phyloP scores from a whole-genome alignment of 139 green algal genomes.

The Chlorella vulgaris region DNA sequence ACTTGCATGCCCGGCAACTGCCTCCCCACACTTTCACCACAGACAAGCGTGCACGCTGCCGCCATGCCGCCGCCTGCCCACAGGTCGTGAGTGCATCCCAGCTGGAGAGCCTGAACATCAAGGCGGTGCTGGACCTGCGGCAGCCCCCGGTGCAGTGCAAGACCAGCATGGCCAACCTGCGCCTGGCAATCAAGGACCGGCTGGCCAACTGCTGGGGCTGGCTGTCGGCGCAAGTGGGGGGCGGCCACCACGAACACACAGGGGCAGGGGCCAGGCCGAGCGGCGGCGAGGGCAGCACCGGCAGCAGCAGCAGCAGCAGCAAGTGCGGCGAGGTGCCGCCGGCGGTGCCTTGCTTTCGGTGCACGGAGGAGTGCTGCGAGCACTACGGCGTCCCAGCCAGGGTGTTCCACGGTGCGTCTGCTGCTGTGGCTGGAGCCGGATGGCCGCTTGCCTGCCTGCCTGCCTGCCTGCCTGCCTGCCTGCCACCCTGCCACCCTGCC shows the following conservation, averaged over 20 bases:
- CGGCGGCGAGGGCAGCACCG: too few relatives aligned
- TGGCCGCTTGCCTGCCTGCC: not conserved
- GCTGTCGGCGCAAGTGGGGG: too few relatives aligned
- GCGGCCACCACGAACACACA: too few relatives aligned
- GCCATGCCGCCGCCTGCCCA: too few relatives aligned
- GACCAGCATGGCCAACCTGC: not conserved
- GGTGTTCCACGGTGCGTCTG: slow-evolving; percentile 44
- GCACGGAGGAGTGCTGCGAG: slow-evolving; percentile 8
- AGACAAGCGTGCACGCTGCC: too few relatives aligned
- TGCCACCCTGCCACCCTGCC: too few relatives aligned
- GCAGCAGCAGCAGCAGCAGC: too few relatives aligned
- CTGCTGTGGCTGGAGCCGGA: not conserved
- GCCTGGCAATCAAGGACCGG: not conserved
- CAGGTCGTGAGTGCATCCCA: slow-evolving; percentile 8
- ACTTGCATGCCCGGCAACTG: too few relatives aligned
- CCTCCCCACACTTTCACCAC: too few relatives aligned
- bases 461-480: too few relatives aligned
- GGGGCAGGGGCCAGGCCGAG: too few relatives aligned
- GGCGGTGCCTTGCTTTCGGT: slow-evolving; percentile 32
- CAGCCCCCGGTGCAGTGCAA: slow-evolving; percentile 28
- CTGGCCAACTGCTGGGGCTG: not conserved
- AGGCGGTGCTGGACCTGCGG: slow-evolving; percentile 17
- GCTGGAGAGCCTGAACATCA: not conserved
- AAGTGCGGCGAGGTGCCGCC: too few relatives aligned
- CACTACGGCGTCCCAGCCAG: slow-evolving; percentile 28